A percentile compares a stretch with the other conserved stretches of the same genome.
phyloP scores from a whole-genome alignment of 768 basidiomycete genomes.

The Naganishia onofrii region DNA sequence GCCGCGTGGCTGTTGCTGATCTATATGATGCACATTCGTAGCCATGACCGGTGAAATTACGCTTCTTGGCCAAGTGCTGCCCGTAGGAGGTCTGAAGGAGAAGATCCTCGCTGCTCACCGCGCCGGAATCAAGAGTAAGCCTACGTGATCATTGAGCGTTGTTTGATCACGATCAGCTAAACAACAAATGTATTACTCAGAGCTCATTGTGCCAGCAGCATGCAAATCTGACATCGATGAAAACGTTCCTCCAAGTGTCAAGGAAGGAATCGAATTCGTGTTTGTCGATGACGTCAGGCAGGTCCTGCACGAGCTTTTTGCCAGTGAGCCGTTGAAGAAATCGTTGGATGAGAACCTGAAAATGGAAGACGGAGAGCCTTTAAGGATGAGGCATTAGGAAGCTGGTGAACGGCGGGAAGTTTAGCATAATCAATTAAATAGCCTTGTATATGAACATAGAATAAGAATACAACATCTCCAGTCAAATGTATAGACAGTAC shows the following conservation, averaged over 20 bases:
- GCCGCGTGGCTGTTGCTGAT: not conserved
- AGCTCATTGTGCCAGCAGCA: constrained; percentile 57
- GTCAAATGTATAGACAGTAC: not conserved
- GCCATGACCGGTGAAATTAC: constrained; percentile 99
- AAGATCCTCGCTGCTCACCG: constrained; percentile 81
- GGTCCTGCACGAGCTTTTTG: constrained; percentile 83
- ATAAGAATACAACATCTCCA: constrained; percentile 1
- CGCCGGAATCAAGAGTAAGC: constrained; percentile 81
- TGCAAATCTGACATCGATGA: constrained; percentile 94
- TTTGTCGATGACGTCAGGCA: constrained; percentile 92
- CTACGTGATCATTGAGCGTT: constrained; percentile 8
- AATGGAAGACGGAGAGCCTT: constrained; percentile 37
- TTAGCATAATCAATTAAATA: constrained; percentile 12
- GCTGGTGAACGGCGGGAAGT: not conserved
- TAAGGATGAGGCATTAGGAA: constrained; percentile 23
- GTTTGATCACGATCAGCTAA: not conserved
- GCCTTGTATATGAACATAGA: constrained; percentile 9
- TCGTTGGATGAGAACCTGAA: constrained; percentile 68
- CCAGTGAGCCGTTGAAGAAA: constrained; percentile 60
- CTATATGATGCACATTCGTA: constrained; percentile 45
- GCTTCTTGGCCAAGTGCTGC: constrained; percentile 89
- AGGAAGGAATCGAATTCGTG: constrained; percentile 88
- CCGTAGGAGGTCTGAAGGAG: constrained; percentile 87
- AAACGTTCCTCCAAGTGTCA: constrained; percentile 93
- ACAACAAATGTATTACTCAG: constrained; percentile 33